These are phyloP conservation scores for Ogataea glucozyma DNA, from an alignment of 805 yeast genomes.

Conservation along the genomic window DNA sequence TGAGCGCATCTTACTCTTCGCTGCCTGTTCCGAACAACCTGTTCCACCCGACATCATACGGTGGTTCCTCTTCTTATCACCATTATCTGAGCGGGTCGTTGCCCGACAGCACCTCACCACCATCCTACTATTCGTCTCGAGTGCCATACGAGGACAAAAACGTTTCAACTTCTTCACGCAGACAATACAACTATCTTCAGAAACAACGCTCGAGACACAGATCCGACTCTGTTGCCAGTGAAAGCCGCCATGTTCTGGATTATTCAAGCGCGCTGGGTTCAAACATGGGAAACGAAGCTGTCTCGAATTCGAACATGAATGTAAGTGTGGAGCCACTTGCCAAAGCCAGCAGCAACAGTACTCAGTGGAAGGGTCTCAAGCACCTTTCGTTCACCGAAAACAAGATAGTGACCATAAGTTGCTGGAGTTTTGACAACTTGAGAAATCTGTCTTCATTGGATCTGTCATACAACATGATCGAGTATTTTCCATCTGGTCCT, in stretches of 20 bases:
- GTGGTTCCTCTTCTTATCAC: constrained; percentile 23
- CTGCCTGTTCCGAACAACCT: constrained; percentile 16
- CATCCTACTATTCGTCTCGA: constrained; percentile 21
- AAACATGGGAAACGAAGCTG: not conserved
- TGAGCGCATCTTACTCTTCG: constrained; percentile 21
- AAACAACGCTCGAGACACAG: constrained; percentile 19
- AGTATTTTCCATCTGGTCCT: constrained; percentile 50
- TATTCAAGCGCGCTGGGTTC: constrained; percentile 2
- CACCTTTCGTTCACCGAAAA: constrained; percentile 45
- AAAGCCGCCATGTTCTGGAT: constrained; percentile 13
- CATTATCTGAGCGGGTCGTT: constrained; percentile 31
- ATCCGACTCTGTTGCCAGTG: constrained; percentile 16
- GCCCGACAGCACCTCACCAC: constrained; percentile 26
- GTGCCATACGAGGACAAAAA: constrained; percentile 18
- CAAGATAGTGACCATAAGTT: constrained; percentile 35
- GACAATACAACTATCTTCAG: constrained; percentile 30
- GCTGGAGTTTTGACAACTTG: constrained; percentile 33
- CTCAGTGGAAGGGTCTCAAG: constrained; percentile 39
- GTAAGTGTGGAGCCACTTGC: not conserved
- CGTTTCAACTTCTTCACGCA: constrained; percentile 23
- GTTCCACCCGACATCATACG: constrained; percentile 20
- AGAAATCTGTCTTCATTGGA: constrained; percentile 46
- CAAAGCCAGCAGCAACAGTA: constrained; percentile 2
- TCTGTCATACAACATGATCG: constrained; percentile 53
- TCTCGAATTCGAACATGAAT: no score